A percentile compares a stretch with the other conserved stretches of the same genome.
Evolutionary conservation across 768 basidiomycete species (phyloP).

Genomic region (Tylopilus subfusipes): DNA sequence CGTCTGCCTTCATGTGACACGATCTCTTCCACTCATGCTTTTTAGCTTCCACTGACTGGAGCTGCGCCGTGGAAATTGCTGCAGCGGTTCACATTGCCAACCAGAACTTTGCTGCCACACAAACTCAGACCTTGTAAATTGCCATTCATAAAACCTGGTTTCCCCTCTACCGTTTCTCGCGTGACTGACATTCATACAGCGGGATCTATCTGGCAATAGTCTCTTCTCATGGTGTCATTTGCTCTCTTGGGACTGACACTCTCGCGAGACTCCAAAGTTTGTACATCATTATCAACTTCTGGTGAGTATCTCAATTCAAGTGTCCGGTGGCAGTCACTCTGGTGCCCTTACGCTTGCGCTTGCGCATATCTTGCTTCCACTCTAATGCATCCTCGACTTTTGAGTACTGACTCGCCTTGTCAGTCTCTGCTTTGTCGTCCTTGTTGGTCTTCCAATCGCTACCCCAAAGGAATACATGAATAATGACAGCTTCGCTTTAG

Average conservation of each 20-base stretch:
- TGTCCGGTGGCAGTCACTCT: background rate
- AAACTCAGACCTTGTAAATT: constrained; percentile 43
- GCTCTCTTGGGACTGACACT: constrained; percentile 61
- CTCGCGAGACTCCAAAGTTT: constrained; percentile 69
- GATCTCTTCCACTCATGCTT: background rate
- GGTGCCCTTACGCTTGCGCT: too few species aligned
- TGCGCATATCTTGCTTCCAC: background rate
- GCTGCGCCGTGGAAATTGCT: constrained; percentile 59
- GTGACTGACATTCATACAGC: constrained; percentile 32
- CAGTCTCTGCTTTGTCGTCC: constrained; percentile 28
- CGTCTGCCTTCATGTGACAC: background rate
- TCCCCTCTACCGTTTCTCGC: background rate
- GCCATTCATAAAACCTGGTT: background rate
- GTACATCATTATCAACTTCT: constrained; percentile 66
- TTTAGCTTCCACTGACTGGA: constrained; percentile 63
- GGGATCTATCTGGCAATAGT: constrained; percentile 61
- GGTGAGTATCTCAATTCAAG: constrained; percentile 40
- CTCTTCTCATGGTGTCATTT: constrained; percentile 57
- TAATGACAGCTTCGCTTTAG: constrained; percentile 56
- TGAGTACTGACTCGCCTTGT: background rate
- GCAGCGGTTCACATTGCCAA: constrained; percentile 59
- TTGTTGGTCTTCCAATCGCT: constrained; percentile 64
- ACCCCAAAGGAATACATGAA: constrained; percentile 61
- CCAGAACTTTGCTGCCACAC: constrained; percentile 37
- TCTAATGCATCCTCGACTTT: too few species aligned